A percentile compares a stretch with the other conserved stretches of the same genome.
Evolutionary conservation across 208 protist species (phyloP).

Genomic region (Leptomonas pyrrhocoris): DNA sequence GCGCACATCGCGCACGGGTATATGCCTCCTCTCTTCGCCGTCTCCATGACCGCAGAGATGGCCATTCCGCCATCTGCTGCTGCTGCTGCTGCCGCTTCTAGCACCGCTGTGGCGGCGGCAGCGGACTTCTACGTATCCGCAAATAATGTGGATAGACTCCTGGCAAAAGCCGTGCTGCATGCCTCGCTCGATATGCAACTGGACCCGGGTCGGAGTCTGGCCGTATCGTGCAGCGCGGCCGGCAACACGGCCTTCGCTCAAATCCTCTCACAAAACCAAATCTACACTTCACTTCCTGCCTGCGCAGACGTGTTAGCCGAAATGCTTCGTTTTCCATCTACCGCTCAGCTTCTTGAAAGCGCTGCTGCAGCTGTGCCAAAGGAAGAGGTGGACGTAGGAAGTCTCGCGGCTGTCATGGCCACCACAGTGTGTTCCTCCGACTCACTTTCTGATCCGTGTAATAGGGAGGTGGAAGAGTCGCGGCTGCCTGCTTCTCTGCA

Average conservation of each 20-base stretch:
- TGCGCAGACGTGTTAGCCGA: constrained; percentile 4
- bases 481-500: constrained; percentile 11
- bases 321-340: background rate
- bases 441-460: background rate
- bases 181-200: background rate
- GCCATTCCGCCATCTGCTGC: no score
- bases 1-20: constrained; percentile 64
- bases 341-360: background rate
- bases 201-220: constrained; percentile 7
- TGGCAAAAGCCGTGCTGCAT: constrained; percentile 4
- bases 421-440: constrained; percentile 3
- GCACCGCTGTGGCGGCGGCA: background rate
- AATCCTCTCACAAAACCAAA: background rate
- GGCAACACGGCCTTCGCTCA: constrained; percentile 9
- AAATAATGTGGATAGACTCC: background rate
- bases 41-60: constrained; percentile 28
- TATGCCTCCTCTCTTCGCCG: constrained; percentile 63
- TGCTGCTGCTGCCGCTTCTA: background rate
- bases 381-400: constrained; percentile 12
- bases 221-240: constrained; percentile 13
- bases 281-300: constrained; percentile 2
- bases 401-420: constrained; percentile 23
- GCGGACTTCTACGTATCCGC: background rate
- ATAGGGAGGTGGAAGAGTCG: background rate
- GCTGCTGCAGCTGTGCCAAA: background rate